Evolutionary conservation across 306 rosid species (phyloP).

Genomic region (Acacia crassicarpa): DNA sequence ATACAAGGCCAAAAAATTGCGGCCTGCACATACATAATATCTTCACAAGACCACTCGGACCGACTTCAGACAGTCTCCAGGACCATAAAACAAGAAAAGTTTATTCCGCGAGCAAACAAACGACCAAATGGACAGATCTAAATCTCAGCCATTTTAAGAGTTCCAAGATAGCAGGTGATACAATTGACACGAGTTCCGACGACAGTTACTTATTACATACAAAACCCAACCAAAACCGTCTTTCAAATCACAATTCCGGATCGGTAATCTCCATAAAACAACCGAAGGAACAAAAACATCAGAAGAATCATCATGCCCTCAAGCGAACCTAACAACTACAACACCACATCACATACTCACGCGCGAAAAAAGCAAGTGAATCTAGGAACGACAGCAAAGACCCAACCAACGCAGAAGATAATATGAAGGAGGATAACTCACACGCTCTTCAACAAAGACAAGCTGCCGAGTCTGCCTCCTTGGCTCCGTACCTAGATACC

Average conservation of each 20-base stretch:
- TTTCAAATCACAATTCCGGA: neutral
- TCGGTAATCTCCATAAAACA: neutral
- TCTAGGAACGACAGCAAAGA: neutral
- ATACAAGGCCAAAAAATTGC: neutral
- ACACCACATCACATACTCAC: neutral
- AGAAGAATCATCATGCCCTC: neutral
- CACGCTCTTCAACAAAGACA: slow-evolving; percentile 22
- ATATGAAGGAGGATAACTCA: slow-evolving; percentile 24
- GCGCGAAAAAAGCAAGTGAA: neutral
- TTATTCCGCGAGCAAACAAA: neutral
- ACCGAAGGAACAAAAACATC: neutral
- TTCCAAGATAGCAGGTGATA: neutral
- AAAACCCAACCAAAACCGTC: neutral
- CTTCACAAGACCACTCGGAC: neutral
- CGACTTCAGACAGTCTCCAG: neutral
- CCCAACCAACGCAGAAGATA: neutral
- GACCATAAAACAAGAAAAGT: neutral
- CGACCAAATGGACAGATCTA: slow-evolving; percentile 42
- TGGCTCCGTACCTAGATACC: neutral
- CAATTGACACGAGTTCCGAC: neutral
- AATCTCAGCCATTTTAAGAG: neutral
- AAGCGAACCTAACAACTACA: neutral
- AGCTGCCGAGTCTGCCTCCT: neutral
- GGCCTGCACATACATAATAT: neutral
- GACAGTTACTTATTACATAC: neutral